phyloP scores from a whole-genome alignment of 495 filamentous ascomycete species.

The Margaritispora aquatica region DNA sequence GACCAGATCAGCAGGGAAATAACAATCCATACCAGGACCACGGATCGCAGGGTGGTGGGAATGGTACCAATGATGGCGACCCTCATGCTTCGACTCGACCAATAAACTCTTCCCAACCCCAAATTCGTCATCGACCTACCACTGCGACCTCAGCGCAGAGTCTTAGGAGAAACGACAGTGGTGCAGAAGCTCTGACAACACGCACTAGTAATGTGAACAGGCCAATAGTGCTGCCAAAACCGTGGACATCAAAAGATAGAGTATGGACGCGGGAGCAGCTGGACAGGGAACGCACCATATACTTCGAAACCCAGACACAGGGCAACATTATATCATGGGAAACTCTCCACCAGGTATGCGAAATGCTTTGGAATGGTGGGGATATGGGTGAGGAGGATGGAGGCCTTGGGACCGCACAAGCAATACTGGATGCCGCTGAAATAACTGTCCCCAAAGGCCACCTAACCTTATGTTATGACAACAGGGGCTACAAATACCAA shows the following conservation, averaged over 20 bases:
- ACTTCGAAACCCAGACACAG: conserved; percentile 79
- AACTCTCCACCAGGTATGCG: conserved; percentile 57
- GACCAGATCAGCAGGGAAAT: background rate
- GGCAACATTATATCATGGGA: conserved; percentile 73
- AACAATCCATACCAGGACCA: background rate
- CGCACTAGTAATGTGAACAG: conserved; percentile 12
- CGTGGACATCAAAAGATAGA: conserved; percentile 38
- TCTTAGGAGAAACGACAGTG: conserved; percentile 3
- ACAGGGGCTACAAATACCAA: conserved; percentile 66
- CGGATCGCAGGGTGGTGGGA: too few relatives aligned
- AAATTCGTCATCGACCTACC: conserved; percentile 17
- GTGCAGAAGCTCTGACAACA: background rate
- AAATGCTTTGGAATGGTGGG: conserved; percentile 52
- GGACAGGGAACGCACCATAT: conserved; percentile 50
- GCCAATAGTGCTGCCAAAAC: conserved; percentile 32
- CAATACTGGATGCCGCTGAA: conserved; percentile 67
- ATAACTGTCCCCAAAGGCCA: conserved; percentile 75
- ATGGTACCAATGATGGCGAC: background rate
- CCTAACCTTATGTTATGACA: conserved; percentile 72
- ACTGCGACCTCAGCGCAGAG: conserved; percentile 9
- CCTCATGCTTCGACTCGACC: conserved; percentile 15
- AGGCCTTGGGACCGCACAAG: conserved; percentile 67
- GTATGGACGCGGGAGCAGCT: conserved; percentile 39
- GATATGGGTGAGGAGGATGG: conserved; percentile 24
- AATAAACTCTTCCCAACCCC: conserved; percentile 21